phyloP scores from a whole-genome alignment of 192 early-diverging fungal genomes.

The Geosiphon pyriformis region DNA sequence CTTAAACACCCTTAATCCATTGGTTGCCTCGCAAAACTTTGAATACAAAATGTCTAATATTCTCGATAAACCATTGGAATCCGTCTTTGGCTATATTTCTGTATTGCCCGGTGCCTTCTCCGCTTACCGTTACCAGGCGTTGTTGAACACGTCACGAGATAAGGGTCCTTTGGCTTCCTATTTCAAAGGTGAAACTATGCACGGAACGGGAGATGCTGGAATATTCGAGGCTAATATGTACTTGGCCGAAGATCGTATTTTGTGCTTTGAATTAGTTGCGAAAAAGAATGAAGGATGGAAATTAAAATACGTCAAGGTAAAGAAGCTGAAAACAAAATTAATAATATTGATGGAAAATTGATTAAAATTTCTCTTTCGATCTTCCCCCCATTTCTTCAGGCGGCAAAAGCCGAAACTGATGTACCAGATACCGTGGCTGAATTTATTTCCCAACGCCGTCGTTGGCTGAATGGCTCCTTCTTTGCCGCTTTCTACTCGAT shows the following conservation, averaged over 20 bases:
- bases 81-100: conserved; percentile 92
- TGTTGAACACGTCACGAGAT: conserved; percentile 59
- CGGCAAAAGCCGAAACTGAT: conserved; percentile 84
- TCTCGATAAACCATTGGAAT: conserved; percentile 93
- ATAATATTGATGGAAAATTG: too few species aligned
- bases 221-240: conserved; percentile 92
- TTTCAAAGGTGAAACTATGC: conserved; percentile 89
- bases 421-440: conserved; percentile 82
- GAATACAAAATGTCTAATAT: conserved; percentile 98
- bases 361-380: too few species aligned
- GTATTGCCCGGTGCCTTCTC: conserved; percentile 95
- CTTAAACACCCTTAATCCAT: conserved; percentile 69
- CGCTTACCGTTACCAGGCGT: conserved; percentile 81
- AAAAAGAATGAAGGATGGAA: conserved; percentile 74
- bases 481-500: conserved; percentile 86
- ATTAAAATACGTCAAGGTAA: conserved; percentile 75
- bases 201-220: conserved; percentile 61
- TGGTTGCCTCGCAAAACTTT: conserved; percentile 93
- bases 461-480: conserved; percentile 93
- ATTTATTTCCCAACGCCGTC: conserved; percentile 86
- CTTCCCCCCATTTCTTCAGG: conserved; percentile 9
- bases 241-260: conserved; percentile 83
- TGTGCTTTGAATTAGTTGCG: conserved; percentile 89
- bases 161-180: conserved; percentile 69
- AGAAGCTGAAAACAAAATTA: too few species aligned